phyloP scores from a whole-genome alignment of 75 land plant genomes.

The Cunninghamia lanceolata region DNA sequence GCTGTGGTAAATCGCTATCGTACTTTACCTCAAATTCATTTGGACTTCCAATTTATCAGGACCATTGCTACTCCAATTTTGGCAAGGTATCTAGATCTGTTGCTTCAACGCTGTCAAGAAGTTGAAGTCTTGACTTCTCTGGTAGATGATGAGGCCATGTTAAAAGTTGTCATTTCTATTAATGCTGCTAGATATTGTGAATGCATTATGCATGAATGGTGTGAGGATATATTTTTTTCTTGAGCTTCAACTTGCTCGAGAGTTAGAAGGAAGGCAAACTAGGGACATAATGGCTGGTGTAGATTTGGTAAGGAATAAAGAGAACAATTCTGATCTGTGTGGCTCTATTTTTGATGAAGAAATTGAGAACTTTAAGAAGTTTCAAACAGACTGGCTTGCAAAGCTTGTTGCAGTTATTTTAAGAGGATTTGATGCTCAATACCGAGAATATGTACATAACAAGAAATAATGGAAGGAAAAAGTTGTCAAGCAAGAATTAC shows the following conservation, averaged over 20 bases:
- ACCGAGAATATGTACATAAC: conserved; percentile 68
- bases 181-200: too few relatives aligned
- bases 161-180: too few relatives aligned
- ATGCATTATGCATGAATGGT: too few relatives aligned
- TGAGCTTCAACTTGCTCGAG: conserved; percentile 31
- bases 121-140: too few relatives aligned
- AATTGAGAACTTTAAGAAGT: too few relatives aligned
- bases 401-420: conserved; percentile 67
- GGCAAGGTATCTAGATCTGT: conserved; percentile 42
- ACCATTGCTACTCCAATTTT: conserved; percentile 51
- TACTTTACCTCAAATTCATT: conserved; percentile 41
- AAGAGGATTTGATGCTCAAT: conserved; percentile 75
- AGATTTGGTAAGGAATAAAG: neutral
- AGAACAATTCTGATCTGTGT: conserved; percentile 10
- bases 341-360: conserved; percentile 64
- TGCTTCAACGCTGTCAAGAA: too few relatives aligned
- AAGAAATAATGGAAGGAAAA: conserved; percentile 85
- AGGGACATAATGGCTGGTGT: conserved; percentile 30
- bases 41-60: conserved; percentile 52
- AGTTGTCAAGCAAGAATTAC: too few relatives aligned
- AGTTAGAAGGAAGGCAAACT: too few relatives aligned
- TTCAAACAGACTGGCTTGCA: too few relatives aligned
- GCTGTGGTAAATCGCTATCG: conserved; percentile 67
- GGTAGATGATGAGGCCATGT: too few relatives aligned
- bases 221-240: conserved; percentile 14